Base-by-base conservation (phyloP, 208 protist genomes). In the Crithidia bombi region DNA sequence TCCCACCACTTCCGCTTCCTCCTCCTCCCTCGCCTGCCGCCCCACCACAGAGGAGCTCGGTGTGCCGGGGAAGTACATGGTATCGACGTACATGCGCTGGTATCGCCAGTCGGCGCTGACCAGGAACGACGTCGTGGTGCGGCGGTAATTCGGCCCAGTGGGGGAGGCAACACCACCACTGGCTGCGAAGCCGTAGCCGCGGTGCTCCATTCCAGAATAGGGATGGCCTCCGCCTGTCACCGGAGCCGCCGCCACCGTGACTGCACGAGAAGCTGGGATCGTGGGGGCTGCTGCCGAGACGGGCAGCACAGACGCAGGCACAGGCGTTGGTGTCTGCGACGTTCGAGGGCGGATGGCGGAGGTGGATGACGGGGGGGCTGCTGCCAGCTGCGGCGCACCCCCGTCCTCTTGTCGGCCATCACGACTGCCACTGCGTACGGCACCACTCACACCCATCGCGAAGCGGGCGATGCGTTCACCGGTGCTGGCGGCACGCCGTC, bases 41-140 rank as follows among this genome's bases (percentile, higher is more conserved):
- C 6, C 36, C 26, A 35, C 35, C 19, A 21, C 35, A 12, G 25
- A 15, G 28, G n/a, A 7, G 10, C 15, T 38, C 11, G 25, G 7
- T 5, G 35, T 10, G 9, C 59, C 36, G 1, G 82, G 78, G 46
- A 84, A 89, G 30, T 85, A 68, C 43, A 85, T 69, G 25, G 66
- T 59, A 51, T 88, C 74, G 38, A 93, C 81, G 62, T 91, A 93
- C 33, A 81, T 82, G 52, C 87, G 79, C 59, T 93, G 88, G 64
- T 87, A 93, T 17, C 83, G 78, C 85, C 88, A 93, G 38, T 91
- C 85, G 4, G 88, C 80, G 32, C 74, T 76, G 49, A 88, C 58
- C 0, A 93, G 66, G 57, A 87, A 93, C 7, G 83, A 82, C 5
- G 72, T 63, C 3, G 88, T 93, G 36, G 79, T 69, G 59, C 65